These are phyloP conservation scores for Adiantum capillusveneris DNA, from an alignment of 75 land plant species.

Conservation along the genomic window DNA sequence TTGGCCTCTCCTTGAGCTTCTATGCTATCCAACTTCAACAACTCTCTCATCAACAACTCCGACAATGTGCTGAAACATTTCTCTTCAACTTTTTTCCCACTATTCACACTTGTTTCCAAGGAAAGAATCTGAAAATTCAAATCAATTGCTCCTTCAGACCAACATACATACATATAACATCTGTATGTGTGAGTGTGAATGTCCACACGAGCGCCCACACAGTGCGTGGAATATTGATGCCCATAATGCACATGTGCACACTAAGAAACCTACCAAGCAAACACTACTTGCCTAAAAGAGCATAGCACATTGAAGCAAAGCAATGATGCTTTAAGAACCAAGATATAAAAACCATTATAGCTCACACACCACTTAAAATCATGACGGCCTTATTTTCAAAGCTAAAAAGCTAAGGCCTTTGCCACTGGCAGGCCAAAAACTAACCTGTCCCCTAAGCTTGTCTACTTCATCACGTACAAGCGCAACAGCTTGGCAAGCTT, in stretches of 20 bases:
- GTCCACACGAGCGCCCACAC: too few relatives aligned
- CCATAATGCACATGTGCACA: too few relatives aligned
- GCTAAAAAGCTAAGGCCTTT: not conserved
- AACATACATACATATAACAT: too few relatives aligned
- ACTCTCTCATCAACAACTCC: slow-evolving; percentile 70
- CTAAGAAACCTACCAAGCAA: too few relatives aligned
- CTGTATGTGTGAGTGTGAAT: too few relatives aligned
- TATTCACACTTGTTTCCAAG: slow-evolving; percentile 28
- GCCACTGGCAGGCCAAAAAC: too few relatives aligned
- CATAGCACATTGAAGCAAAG: too few relatives aligned
- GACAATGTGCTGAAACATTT: slow-evolving; percentile 48
- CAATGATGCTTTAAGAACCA: too few relatives aligned
- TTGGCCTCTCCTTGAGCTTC: slow-evolving; percentile 83
- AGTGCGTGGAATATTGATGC: too few relatives aligned
- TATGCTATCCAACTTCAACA: slow-evolving; percentile 75
- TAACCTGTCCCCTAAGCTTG: slow-evolving; percentile 56
- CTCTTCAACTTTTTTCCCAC: slow-evolving; percentile 48
- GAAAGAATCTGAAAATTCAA: slow-evolving; percentile 18
- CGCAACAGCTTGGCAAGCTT: slow-evolving; percentile 42
- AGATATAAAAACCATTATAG: not conserved
- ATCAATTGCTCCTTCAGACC: too few relatives aligned
- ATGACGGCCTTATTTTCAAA: not conserved
- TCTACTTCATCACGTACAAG: slow-evolving; percentile 57
- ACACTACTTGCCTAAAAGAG: too few relatives aligned
- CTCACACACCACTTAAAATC: not conserved